Conservation (phyloP, 495 filamentous ascomycete species). For the Jackrogersella minutella region DNA sequence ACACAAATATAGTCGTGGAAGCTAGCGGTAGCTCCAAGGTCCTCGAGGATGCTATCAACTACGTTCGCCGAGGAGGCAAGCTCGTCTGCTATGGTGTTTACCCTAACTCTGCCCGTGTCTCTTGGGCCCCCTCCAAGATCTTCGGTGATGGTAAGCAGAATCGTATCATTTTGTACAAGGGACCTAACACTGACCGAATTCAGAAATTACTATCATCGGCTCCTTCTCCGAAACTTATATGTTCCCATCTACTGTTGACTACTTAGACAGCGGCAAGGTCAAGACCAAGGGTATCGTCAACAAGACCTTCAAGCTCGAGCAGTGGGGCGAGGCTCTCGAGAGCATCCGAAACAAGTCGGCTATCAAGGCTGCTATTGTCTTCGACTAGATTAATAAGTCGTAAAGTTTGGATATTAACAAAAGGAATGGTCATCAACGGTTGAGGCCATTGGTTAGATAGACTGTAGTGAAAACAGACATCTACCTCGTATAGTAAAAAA, state of each 20-base stretch:
- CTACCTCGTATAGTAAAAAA: conserved; percentile 29
- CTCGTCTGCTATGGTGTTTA: conserved; percentile 74
- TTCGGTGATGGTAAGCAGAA: conserved; percentile 47
- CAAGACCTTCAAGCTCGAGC: conserved; percentile 61
- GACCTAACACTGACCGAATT: conserved; percentile 46
- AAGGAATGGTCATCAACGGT: conserved; percentile 4
- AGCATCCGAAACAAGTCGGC: conserved; percentile 70
- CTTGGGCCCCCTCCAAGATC: conserved; percentile 73
- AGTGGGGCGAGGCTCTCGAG: conserved; percentile 62
- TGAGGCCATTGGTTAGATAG: neutral
- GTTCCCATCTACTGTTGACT: conserved; percentile 76
- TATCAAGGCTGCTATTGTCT: conserved; percentile 76
- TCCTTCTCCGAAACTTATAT: conserved; percentile 76
- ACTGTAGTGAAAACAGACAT: conserved; percentile 29
- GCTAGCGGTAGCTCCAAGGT: conserved; percentile 72
- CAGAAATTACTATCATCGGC: conserved; percentile 73
- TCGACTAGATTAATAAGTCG: conserved; percentile 56
- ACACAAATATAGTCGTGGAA: conserved; percentile 48
- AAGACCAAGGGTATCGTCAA: conserved; percentile 65
- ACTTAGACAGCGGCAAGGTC: conserved; percentile 71
- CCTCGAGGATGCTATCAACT: conserved; percentile 74
- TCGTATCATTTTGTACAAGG: neutral
- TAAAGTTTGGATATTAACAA: neutral
- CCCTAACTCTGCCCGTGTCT: conserved; percentile 64
- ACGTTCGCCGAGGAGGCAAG: conserved; percentile 72